A percentile compares a stretch with the other conserved stretches of the same genome.
phyloP scores from a whole-genome alignment of 2,329 filamentous ascomycete species.

The Diaporthe citri region DNA sequence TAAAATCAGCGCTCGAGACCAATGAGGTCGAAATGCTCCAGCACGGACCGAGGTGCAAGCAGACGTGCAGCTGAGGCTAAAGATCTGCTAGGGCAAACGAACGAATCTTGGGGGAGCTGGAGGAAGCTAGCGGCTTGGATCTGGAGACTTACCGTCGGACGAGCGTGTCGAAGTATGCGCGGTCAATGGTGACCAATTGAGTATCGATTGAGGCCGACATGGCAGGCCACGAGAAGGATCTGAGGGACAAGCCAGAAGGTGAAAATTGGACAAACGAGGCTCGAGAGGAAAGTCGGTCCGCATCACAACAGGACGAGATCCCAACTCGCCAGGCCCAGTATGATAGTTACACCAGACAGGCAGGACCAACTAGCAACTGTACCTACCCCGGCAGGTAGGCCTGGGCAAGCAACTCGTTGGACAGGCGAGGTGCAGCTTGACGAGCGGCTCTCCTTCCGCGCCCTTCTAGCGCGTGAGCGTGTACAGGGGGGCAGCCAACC shows the following conservation, averaged over 20 bases:
- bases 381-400: conserved; percentile 10
- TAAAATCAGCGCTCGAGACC: conserved; percentile 8
- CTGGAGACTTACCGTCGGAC: conserved; percentile 66
- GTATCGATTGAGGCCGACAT: conserved; percentile 33
- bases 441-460: conserved; percentile 27
- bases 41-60: background rate
- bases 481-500: background rate
- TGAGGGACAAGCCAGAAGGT: background rate
- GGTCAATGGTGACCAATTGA: conserved; percentile 67
- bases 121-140: background rate
- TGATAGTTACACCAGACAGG: conserved; percentile 20
- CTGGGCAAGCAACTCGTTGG: background rate
- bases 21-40: conserved; percentile 12
- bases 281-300: background rate
- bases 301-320: background rate
- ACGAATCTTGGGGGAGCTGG: background rate
- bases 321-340: background rate
- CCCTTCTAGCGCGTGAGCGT: background rate
- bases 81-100: background rate
- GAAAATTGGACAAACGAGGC: background rate
- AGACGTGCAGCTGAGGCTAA: background rate
- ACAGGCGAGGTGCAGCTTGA: conserved; percentile 14
- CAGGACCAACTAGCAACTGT: conserved; percentile 16
- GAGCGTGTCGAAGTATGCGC: conserved; percentile 71
- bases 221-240: background rate